Evolutionary conservation across 1,139 yeast genomes (phyloP).

Genomic region (Hemisphaericaspora xylofermentans): DNA sequence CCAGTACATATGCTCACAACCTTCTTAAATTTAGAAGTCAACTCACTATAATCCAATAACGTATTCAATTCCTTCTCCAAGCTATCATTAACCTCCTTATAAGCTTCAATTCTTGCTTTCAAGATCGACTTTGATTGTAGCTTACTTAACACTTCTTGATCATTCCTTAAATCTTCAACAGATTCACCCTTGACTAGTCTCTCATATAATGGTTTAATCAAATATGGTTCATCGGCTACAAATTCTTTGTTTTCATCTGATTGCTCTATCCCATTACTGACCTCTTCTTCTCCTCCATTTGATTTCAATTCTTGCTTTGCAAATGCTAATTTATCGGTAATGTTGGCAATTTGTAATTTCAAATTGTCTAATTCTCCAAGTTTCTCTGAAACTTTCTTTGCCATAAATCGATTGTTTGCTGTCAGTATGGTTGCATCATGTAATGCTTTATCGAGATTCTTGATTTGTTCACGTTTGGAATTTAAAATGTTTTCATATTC

Average conservation of each 20-base stretch:
- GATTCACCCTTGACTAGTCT: constrained; percentile 39
- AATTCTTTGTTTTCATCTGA: constrained; percentile 29
- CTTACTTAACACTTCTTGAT: constrained; percentile 26
- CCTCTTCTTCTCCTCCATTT: constrained; percentile 10
- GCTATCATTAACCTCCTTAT: constrained; percentile 39
- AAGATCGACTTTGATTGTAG: constrained; percentile 66
- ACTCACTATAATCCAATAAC: constrained; percentile 55
- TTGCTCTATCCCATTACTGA: constrained; percentile 14
- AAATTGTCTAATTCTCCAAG: constrained; percentile 40
- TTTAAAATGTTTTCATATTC: constrained; percentile 43
- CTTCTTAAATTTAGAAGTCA: constrained; percentile 82
- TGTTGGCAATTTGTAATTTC: constrained; percentile 45
- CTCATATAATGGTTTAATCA: constrained; percentile 57
- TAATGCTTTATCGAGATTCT: constrained; percentile 35
- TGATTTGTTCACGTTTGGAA: constrained; percentile 38
- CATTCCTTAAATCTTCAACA: constrained; percentile 26
- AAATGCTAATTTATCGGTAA: constrained; percentile 36
- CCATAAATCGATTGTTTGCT: constrained; percentile 42
- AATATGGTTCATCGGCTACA: constrained; percentile 86
- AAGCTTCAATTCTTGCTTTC: constrained; percentile 78
- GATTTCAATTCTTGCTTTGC: constrained; percentile 24
- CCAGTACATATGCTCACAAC: constrained; percentile 92
- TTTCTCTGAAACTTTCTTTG: constrained; percentile 40
- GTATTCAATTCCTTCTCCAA: constrained; percentile 51
- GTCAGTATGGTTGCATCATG: constrained; percentile 46